Evolutionary conservation across 257 asterid genomes (phyloP).

Genomic region (Coffea canephora): DNA sequence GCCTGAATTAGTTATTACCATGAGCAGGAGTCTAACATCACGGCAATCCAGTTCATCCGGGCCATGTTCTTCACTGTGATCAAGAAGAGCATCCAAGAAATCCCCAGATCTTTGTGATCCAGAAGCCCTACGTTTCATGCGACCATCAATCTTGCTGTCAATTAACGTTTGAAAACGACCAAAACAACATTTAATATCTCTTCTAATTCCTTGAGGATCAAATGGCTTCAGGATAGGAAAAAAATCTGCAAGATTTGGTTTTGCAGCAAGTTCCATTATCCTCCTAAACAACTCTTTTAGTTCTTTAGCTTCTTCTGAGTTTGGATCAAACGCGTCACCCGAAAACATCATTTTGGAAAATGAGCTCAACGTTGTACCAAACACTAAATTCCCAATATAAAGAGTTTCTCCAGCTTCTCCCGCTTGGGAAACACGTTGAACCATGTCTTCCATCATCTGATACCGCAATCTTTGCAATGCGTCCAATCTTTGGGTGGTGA

Average conservation of each 20-base stretch:
- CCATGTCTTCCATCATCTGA: conserved; percentile 17
- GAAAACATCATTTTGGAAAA: conserved; percentile 34
- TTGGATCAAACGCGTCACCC: conserved; percentile 29
- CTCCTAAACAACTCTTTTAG: conserved; percentile 18
- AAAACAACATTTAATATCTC: conserved; percentile 13
- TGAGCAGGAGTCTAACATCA: conserved; percentile 24
- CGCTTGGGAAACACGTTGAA: conserved; percentile 13
- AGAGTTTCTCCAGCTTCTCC: conserved; percentile 10
- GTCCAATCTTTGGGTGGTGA: conserved; percentile 28
- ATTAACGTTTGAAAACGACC: conserved; percentile 26
- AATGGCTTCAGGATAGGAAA: conserved; percentile 24
- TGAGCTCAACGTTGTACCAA: conserved; percentile 27
- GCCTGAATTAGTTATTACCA: conserved; percentile 10
- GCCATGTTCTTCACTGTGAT: conserved; percentile 6
- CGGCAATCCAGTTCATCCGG: conserved; percentile 13
- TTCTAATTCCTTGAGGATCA: conserved; percentile 35
- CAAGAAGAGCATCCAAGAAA: conserved; percentile 36
- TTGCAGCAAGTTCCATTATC: conserved; percentile 34
- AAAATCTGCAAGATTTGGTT: conserved; percentile 19
- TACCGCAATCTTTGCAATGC: conserved; percentile 18
- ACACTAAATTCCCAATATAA: conserved; percentile 21
- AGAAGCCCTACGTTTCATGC: conserved; percentile 13
- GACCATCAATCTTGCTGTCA: conserved; percentile 22
- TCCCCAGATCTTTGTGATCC: conserved; percentile 16
- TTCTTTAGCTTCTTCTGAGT: conserved; percentile 21